Evolutionary conservation across 2,329 filamentous ascomycete species (phyloP).

Genomic region (Chaetomiaceae sp.): DNA sequence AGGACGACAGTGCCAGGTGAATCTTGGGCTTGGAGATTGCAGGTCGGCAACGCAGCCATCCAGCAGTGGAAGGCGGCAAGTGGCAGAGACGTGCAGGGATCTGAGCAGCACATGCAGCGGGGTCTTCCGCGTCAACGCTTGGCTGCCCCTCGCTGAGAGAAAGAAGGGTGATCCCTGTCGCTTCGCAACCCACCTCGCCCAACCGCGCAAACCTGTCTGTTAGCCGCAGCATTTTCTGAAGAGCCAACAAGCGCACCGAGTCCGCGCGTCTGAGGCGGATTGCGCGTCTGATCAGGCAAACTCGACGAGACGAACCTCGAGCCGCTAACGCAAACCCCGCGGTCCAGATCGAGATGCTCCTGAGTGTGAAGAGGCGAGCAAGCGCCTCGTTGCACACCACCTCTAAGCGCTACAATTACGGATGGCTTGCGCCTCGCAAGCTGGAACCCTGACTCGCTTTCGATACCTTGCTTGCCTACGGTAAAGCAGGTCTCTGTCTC

Average conservation of each 20-base stretch:
- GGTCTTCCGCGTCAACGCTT: not conserved
- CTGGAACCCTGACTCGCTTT: too few species aligned
- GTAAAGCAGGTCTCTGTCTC: too few species aligned
- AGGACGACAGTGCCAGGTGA: not conserved
- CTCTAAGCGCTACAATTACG: too few species aligned
- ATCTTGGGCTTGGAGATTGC: not conserved
- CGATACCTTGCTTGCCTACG: too few species aligned
- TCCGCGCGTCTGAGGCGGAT: not conserved
- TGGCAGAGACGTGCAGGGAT: not conserved
- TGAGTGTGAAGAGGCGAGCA: too few species aligned
- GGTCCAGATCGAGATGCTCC: too few species aligned
- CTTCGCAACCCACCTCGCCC: not conserved
- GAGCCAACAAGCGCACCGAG: not conserved
- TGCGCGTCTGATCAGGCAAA: not conserved
- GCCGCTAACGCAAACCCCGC: not conserved
- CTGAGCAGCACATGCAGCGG: not conserved
- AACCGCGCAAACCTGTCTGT: not conserved
- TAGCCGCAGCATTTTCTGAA: not conserved
- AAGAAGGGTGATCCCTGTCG: not conserved
- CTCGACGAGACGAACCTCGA: not conserved
- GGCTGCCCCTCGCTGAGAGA: not conserved
- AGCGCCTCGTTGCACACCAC: too few species aligned
- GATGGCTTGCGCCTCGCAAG: too few species aligned
- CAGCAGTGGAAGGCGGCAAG: slow-evolving; percentile 1
- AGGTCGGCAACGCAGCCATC: not conserved